Base-by-base conservation (phyloP, 1,284 basidiomycete species). In the Hypsizygus ulmarius region DNA sequence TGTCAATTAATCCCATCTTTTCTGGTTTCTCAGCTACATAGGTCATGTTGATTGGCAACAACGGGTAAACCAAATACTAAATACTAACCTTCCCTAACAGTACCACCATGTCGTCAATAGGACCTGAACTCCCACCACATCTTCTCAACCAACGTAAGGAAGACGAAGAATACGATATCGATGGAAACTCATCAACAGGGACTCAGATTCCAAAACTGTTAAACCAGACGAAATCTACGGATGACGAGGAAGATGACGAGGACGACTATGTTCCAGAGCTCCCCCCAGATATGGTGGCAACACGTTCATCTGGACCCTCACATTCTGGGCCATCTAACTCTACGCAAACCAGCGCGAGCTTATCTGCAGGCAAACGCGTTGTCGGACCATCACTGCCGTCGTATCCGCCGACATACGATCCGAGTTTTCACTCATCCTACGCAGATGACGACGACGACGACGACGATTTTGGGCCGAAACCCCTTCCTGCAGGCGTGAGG, bases 381-480 rank as follows among this genome's bases (percentile, higher is more conserved):
- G 48, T 70, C 12, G 70, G 69, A 8, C 70, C 69, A 8, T 58
- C 66, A 3, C 47, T 70, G n/a, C 71, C 67, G 1, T 53, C 54
- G 5, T 65, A 66, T 39, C 62, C 64, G 8, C 60, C 69, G 7
- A 64, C 62, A 44, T 67, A 67, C 50, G 59, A 65, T 43, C 57
- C 65, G 3, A 62, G 54, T 27, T 62, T 64, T 14, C 56, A 60
- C 45, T 45, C 50, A 50, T 53, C 60, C 8, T 61, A 67, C 34
- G 69, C 75, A 19, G 73, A 78, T 21, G 79, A 81, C 11, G 82
- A 84, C 39, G 79, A 81, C 45, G 85, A 86, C 39, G 84, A 86
- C 45, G 87, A 86, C 51, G 79, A 88, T 51, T 56, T 72, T 47
- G 92, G 90, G 2, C 93, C 93, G 0, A 76, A 74, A 62, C 88